A percentile compares a stretch with the other conserved stretches of the same genome.
These are phyloP conservation scores for Aureobasidium mangrovei DNA, from an alignment of 2,329 filamentous ascomycete species.

Conservation along the genomic window DNA sequence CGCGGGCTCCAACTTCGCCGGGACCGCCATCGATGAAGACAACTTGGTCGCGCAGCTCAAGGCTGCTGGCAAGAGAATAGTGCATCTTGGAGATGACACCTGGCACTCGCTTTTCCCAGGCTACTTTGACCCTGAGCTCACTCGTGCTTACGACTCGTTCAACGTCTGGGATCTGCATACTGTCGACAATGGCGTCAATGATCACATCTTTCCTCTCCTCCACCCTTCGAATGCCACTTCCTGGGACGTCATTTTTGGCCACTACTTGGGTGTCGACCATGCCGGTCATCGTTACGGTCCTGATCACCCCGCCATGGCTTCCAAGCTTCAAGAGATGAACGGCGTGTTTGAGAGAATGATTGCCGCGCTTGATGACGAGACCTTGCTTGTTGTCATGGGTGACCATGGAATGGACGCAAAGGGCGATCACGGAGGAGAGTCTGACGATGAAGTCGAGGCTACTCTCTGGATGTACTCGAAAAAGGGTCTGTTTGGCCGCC, in stretches of 20 bases:
- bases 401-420: constrained; percentile 98
- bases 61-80: constrained; percentile 63
- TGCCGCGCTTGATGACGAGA: constrained; percentile 67
- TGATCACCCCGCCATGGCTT: constrained; percentile 81
- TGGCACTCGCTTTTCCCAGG: constrained; percentile 89
- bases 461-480: constrained; percentile 99
- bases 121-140: constrained; percentile 84
- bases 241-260: constrained; percentile 94
- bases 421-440: constrained; percentile 97
- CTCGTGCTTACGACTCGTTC: constrained; percentile 87
- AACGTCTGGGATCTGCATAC: constrained; percentile 98
- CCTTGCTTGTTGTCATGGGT: constrained; percentile 91
- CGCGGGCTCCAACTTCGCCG: constrained; percentile 88
- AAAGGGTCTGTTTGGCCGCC: constrained; percentile 72
- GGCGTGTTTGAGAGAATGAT: constrained; percentile 64
- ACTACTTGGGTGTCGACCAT: constrained; percentile 92
- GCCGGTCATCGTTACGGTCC: constrained; percentile 94
- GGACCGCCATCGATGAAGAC: constrained; percentile 92
- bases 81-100: constrained; percentile 95
- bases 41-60: constrained; percentile 59
- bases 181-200: constrained; percentile 87
- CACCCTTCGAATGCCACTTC: constrained; percentile 53
- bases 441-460: constrained; percentile 88
- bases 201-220: constrained; percentile 81
- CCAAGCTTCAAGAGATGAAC: constrained; percentile 90